phyloP scores from a whole-genome alignment of 495 filamentous ascomycete genomes.

The Penicillium salamii region DNA sequence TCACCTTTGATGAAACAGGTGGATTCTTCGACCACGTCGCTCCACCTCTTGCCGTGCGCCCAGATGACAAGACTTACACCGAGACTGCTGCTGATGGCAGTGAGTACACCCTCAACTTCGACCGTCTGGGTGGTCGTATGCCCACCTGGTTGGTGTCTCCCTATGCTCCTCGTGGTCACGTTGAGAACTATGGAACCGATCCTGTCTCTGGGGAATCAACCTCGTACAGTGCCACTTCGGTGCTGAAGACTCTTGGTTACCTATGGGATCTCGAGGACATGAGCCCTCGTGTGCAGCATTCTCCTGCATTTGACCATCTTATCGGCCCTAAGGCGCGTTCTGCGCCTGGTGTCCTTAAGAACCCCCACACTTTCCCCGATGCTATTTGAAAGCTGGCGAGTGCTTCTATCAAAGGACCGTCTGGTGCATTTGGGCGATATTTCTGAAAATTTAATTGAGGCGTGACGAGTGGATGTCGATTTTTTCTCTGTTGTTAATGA shows the following conservation, averaged over 20 bases:
- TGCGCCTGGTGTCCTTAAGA: constrained; percentile 18
- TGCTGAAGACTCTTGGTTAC: constrained; percentile 43
- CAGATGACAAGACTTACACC: constrained; percentile 47
- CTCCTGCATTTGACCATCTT: constrained; percentile 46
- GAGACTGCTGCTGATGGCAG: constrained; percentile 39
- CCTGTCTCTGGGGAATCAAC: constrained; percentile 27
- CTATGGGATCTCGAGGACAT: constrained; percentile 47
- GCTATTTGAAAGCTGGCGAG: constrained; percentile 8
- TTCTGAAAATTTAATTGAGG: too few relatives aligned
- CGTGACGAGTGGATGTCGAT: too few relatives aligned
- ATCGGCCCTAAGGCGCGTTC: constrained; percentile 25
- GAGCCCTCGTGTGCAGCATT: constrained; percentile 39
- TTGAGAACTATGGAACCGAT: constrained; percentile 47
- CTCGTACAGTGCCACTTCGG: constrained; percentile 43
- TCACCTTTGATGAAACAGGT: constrained; percentile 52
- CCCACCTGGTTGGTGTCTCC: constrained; percentile 52
- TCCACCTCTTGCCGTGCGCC: constrained; percentile 41
- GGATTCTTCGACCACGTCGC: constrained; percentile 54
- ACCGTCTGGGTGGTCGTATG: constrained; percentile 53
- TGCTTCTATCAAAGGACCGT: too few relatives aligned
- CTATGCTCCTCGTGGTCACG: constrained; percentile 37
- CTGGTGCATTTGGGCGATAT: too few relatives aligned
- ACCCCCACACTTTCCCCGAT: constrained; percentile 21
- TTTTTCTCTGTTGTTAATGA: too few relatives aligned
- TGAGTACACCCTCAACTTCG: constrained; percentile 45